phyloP scores from a whole-genome alignment of 208 protist genomes.

The Acanthamoeba culbertsoni region DNA sequence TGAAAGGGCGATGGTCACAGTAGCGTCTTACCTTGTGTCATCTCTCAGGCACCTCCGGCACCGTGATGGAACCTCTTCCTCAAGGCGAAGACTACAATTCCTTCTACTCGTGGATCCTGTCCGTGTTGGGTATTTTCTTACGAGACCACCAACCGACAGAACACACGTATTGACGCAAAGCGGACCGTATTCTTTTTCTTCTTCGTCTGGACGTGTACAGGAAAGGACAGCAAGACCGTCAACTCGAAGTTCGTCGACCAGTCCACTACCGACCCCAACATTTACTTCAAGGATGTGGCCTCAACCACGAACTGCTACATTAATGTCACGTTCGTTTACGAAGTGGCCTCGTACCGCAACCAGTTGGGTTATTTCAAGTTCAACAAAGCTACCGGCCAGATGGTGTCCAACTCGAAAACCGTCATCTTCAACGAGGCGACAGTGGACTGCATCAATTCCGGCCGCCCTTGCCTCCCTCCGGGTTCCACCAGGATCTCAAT shows the following conservation, averaged over 20 bases:
- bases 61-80: not conserved
- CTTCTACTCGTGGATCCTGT: not conserved
- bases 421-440: constrained; percentile 8
- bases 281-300: not conserved
- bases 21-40: not conserved
- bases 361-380: constrained; percentile 14
- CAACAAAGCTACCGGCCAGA: not conserved
- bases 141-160: not conserved
- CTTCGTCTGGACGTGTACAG: not conserved
- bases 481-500: not conserved
- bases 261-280: constrained; percentile 5
- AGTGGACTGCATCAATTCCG: not conserved
- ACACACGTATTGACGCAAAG: not conserved
- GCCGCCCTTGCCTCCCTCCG: not conserved
- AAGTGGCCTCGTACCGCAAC: constrained; percentile 36
- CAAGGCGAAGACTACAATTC: not conserved
- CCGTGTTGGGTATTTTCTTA: not conserved
- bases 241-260: not conserved
- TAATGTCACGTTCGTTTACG: constrained; percentile 55
- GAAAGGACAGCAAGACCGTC: not conserved
- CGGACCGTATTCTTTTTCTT: too few relatives aligned
- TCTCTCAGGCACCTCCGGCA: not conserved
- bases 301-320: not conserved
- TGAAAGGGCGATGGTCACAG: too few relatives aligned
- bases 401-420: not conserved